Percentiles rank a stretch among this genome's conserved stretches.
Evolutionary conservation across 805 yeast genomes (phyloP).

Genomic region (Candida vartiovaarae): DNA sequence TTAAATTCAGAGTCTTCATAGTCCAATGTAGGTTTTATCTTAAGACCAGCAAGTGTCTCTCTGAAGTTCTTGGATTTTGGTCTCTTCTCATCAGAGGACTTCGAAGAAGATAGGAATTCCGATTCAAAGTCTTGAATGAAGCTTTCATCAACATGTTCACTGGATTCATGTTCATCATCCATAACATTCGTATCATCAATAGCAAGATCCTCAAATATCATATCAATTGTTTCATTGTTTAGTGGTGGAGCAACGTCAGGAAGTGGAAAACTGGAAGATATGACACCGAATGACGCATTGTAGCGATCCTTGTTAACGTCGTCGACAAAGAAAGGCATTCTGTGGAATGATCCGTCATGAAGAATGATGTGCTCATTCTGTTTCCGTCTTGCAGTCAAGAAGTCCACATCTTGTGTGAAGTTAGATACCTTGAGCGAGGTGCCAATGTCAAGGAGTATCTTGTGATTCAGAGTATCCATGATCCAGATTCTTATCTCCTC

Average conservation of each 20-base stretch:
- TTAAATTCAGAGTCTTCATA: conserved; percentile 16
- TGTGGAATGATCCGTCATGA: conserved; percentile 80
- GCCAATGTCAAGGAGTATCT: conserved; percentile 33
- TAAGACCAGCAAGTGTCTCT: conserved; percentile 15
- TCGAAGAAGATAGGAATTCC: conserved; percentile 1
- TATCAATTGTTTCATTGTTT: conserved; percentile 39
- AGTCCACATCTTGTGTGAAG: conserved; percentile 47
- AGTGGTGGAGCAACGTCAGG: conserved; percentile 62
- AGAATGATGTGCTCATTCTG: conserved; percentile 61
- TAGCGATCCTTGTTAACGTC: conserved; percentile 43
- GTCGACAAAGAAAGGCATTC: conserved; percentile 66
- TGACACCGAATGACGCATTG: conserved; percentile 41
- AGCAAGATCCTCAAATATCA: conserved; percentile 15
- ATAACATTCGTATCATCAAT: conserved; percentile 1
- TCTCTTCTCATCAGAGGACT: not conserved
- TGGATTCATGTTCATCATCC: not conserved
- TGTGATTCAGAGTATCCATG: conserved; percentile 15
- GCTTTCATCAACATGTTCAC: not conserved
- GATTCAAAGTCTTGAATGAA: conserved; percentile 17
- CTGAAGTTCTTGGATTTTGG: not conserved
- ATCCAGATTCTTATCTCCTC: conserved; percentile 37
- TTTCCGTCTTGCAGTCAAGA: conserved; percentile 34
- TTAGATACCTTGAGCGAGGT: conserved; percentile 58
- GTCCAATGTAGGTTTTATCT: conserved; percentile 8
- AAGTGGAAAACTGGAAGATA: conserved; percentile 53